Base-by-base conservation (phyloP, 306 rosid genomes). In the Vachellia collinsii region DNA sequence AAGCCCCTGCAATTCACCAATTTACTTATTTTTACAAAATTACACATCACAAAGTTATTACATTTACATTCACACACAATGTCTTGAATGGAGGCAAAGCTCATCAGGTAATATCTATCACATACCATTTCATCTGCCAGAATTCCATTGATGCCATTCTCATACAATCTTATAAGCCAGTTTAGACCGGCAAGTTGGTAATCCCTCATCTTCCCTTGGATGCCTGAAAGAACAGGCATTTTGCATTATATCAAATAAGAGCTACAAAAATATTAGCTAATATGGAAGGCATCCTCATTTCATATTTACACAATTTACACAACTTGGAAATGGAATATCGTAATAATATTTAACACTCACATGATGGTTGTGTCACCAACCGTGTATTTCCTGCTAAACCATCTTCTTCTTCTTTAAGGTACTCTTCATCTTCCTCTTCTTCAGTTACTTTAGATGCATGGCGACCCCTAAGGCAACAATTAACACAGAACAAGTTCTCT, bases 111-210 rank as follows among this genome's bases (percentile, higher is more conserved):
- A 37, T 72, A 70, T 65, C 75, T 14, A 36, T 37, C 17, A 46
- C 89, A 72, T 85, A 95, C 99, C 99, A 95, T 95, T 85, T 95
- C 99, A 90, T 95, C 99, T 6, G 99, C 99, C 69, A 95, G 93
- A 86, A 95, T 95, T 85, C 99, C 99, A 84, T 95, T 95, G 80
- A 95, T 95, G 34, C 99, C 99, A 81, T 95, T 95, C 81, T 95
- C 99, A 77, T 95, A 95, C 70, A 95, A 84, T 43, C 99, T 90
- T 65, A 95, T 95, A 41, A 95, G 97, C 99, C 99, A 95, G 75
- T 95, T 95, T 64, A 95, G 81, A 43, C 99, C 99, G 58, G 99
- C 99, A 81, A 95, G 97, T 84, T 95, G 99, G 86, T 95, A 95
- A 84, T 95, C 99, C 85, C 99, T 93, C 97, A 95, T 89, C 87